phyloP scores from a whole-genome alignment of 306 rosid genomes.

The Albizia julibrissin region DNA sequence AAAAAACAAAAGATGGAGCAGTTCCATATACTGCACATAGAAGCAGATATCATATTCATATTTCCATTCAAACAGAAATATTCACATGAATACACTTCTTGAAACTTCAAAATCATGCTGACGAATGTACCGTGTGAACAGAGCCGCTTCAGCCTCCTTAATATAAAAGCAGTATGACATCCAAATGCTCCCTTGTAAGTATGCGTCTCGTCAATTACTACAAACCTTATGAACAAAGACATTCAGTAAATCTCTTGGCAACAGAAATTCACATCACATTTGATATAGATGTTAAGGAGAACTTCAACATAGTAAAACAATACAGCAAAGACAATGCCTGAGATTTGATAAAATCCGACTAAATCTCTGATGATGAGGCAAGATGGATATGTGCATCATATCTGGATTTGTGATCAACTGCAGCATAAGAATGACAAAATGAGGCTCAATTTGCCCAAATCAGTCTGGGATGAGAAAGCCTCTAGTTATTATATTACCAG shows the following conservation, averaged over 20 bases:
- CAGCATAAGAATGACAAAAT: conserved; percentile 37
- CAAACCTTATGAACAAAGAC: conserved; percentile 58
- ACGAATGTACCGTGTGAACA: conserved; percentile 70
- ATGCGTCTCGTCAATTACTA: conserved; percentile 91
- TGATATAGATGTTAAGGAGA: conserved; percentile 22
- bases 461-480: conserved; percentile 17
- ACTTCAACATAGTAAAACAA: neutral
- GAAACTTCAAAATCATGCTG: conserved; percentile 19
- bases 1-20: conserved; percentile 85
- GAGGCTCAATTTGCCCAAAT: conserved; percentile 34
- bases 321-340: conserved; percentile 47
- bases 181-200: conserved; percentile 96
- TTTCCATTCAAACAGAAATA: conserved; percentile 28
- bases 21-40: conserved; percentile 83
- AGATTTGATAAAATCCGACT: conserved; percentile 79
- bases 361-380: conserved; percentile 77
- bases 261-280: conserved; percentile 9
- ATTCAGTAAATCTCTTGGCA: conserved; percentile 2
- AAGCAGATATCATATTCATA: conserved; percentile 30
- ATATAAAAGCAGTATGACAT: conserved; percentile 83
- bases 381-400: conserved; percentile 89
- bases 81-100: conserved; percentile 29
- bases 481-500: conserved; percentile 53
- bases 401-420: conserved; percentile 98
- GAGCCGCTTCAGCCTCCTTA: conserved; percentile 80